phyloP scores from a whole-genome alignment of 768 basidiomycete species.

The Mycena crocata region DNA sequence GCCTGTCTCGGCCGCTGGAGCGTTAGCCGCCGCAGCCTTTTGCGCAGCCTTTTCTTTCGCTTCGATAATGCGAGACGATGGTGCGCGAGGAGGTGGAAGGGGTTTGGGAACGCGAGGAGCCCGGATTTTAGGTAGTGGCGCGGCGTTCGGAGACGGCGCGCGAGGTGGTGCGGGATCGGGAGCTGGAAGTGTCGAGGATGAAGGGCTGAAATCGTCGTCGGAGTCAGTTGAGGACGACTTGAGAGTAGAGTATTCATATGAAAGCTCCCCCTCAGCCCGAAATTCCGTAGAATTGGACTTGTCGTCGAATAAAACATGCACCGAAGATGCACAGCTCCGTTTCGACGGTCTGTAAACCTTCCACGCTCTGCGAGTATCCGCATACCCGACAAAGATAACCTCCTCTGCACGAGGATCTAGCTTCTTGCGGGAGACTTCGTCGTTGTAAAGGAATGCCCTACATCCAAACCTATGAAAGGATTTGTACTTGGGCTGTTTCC shows the following conservation, averaged over 20 bases:
- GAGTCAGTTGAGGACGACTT: constrained; percentile 4
- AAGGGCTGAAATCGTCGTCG: background rate
- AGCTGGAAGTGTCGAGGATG: constrained; percentile 1
- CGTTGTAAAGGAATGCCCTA: constrained; percentile 28
- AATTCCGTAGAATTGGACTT: constrained; percentile 3
- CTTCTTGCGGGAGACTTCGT: constrained; percentile 23
- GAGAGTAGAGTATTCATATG: constrained; percentile 1
- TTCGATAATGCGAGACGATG: background rate
- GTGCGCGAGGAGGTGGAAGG: constrained; percentile 14
- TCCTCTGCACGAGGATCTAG: constrained; percentile 24
- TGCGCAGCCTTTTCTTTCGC: background rate
- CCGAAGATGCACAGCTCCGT: constrained; percentile 20
- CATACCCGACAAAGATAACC: constrained; percentile 35
- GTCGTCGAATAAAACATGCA: constrained; percentile 33
- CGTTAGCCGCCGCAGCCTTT: background rate
- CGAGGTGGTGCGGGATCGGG: background rate
- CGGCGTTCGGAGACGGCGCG: background rate
- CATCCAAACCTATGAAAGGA: constrained; percentile 39
- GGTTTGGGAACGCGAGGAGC: constrained; percentile 1
- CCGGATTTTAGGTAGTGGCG: background rate
- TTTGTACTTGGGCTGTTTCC: constrained; percentile 30
- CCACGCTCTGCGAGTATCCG: constrained; percentile 18
- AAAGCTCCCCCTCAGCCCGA: constrained; percentile 29
- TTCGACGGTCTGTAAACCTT: constrained; percentile 34
- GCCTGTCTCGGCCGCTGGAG: background rate